These are phyloP conservation scores for Epithele typhae DNA, from an alignment of 768 basidiomycete genomes.

Conservation along the genomic window DNA sequence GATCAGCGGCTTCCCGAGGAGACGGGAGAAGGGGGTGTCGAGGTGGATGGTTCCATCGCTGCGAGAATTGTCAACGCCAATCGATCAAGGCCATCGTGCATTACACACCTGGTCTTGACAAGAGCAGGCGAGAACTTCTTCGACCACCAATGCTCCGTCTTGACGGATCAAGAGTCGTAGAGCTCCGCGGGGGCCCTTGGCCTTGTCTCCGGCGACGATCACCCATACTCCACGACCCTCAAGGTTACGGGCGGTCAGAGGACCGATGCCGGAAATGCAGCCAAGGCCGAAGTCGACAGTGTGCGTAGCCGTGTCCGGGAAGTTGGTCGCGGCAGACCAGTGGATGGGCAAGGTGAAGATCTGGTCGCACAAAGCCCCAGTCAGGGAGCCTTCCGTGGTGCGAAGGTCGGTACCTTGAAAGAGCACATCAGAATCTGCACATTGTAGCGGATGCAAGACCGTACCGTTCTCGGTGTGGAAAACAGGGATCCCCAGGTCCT, in stretches of 20 bases:
- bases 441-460: constrained; percentile 20
- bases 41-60: constrained; percentile 91
- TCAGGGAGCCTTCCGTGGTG: constrained; percentile 60
- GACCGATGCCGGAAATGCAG: constrained; percentile 89
- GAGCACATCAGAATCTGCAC: constrained; percentile 16
- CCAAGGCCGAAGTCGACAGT: constrained; percentile 97
- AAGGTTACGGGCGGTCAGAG: constrained; percentile 82
- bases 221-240: constrained; percentile 93
- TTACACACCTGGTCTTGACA: constrained; percentile 80
- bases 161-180: constrained; percentile 60
- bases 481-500: constrained; percentile 77
- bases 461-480: constrained; percentile 91
- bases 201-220: constrained; percentile 86
- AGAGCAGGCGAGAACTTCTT: constrained; percentile 83
- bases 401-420: constrained; percentile 81
- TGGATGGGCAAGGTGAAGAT: constrained; percentile 91
- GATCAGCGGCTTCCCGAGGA: constrained; percentile 94
- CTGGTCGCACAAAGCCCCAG: constrained; percentile 86
- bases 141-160: constrained; percentile 86
- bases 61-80: constrained; percentile 6
- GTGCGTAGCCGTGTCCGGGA: constrained; percentile 90
- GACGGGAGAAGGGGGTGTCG: constrained; percentile 94
- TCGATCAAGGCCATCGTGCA: background rate
- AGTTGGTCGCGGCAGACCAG: constrained; percentile 87
- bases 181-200: constrained; percentile 87